A percentile compares a stretch with the other conserved stretches of the same genome.
phyloP scores from a whole-genome alignment of 805 yeast species.

The Wickerhamomyces kurtzmanii region DNA sequence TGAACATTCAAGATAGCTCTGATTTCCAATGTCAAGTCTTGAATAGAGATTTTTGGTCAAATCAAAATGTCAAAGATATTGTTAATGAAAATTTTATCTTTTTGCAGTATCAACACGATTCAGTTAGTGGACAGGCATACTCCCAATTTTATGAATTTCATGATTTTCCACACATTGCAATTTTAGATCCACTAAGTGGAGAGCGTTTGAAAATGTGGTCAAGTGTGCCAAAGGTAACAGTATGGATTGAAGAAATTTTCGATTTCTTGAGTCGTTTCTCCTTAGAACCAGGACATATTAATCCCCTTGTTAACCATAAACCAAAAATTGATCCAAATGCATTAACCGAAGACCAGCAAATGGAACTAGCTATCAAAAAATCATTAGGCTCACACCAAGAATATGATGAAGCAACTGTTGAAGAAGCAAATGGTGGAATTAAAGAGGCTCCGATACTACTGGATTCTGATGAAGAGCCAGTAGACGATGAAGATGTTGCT shows the following conservation, averaged over 20 bases:
- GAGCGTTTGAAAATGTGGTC: constrained; percentile 77
- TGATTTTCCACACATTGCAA: constrained; percentile 80
- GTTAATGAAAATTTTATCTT: constrained; percentile 68
- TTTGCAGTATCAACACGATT: constrained; percentile 75
- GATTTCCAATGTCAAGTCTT: constrained; percentile 85
- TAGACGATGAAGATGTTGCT: constrained; percentile 4
- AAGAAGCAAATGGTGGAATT: constrained; percentile 7
- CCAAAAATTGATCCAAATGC: constrained; percentile 51
- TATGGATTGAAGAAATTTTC: constrained; percentile 58
- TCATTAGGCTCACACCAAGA: constrained; percentile 32
- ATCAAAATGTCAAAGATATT: constrained; percentile 47
- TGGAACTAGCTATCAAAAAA: constrained; percentile 63
- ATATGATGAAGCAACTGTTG: constrained; percentile 15
- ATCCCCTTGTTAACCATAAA: constrained; percentile 58
- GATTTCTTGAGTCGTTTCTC: constrained; percentile 62
- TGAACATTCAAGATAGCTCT: constrained; percentile 79
- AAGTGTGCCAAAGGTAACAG: constrained; percentile 49
- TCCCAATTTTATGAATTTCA: constrained; percentile 61
- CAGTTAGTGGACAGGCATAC: constrained; percentile 66
- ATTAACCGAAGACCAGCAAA: constrained; percentile 76
- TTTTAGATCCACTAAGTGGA: constrained; percentile 92
- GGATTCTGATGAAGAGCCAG: constrained; percentile 10
- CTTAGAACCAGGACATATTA: constrained; percentile 48
- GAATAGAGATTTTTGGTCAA: constrained; percentile 91
- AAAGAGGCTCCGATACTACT: constrained; percentile 14